Conservation (phyloP, 345 rosid species). For the Iberis pinnata region DNA sequence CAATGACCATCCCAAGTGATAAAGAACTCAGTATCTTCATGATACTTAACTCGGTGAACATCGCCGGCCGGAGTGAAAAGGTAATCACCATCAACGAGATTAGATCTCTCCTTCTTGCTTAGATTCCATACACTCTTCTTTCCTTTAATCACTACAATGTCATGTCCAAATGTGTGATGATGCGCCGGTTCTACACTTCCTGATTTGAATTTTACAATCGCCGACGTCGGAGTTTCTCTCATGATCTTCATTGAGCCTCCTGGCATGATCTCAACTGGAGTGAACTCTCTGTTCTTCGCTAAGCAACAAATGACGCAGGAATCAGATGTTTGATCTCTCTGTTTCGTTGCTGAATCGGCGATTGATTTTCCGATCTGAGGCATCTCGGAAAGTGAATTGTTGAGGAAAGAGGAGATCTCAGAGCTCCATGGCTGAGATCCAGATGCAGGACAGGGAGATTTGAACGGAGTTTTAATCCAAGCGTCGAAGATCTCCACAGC, state of each 20-base stretch:
- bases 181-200: constrained; percentile 94
- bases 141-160: constrained; percentile 61
- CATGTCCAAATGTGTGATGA: constrained; percentile 88
- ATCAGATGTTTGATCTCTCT: not conserved
- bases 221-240: constrained; percentile 79
- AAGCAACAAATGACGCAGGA: constrained; percentile 55
- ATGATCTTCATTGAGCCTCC: constrained; percentile 90
- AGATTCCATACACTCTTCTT: constrained; percentile 81
- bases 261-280: constrained; percentile 57
- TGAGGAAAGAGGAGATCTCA: constrained; percentile 45
- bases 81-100: constrained; percentile 64
- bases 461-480: constrained; percentile 67
- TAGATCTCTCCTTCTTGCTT: constrained; percentile 56
- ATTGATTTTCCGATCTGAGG: constrained; percentile 38
- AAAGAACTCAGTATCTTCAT: constrained; percentile 82
- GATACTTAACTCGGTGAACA: constrained; percentile 78
- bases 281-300: constrained; percentile 54
- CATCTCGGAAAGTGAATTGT: constrained; percentile 46
- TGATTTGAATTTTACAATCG: constrained; percentile 63
- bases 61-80: constrained; percentile 75
- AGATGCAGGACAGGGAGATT: constrained; percentile 75
- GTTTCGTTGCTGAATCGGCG: not conserved
- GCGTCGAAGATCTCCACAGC: constrained; percentile 57
- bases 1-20: constrained; percentile 92
- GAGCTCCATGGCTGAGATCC: constrained; percentile 52